Evolutionary conservation across 352 stramenopile species (phyloP).

Genomic region (Pythium utonaiense): DNA sequence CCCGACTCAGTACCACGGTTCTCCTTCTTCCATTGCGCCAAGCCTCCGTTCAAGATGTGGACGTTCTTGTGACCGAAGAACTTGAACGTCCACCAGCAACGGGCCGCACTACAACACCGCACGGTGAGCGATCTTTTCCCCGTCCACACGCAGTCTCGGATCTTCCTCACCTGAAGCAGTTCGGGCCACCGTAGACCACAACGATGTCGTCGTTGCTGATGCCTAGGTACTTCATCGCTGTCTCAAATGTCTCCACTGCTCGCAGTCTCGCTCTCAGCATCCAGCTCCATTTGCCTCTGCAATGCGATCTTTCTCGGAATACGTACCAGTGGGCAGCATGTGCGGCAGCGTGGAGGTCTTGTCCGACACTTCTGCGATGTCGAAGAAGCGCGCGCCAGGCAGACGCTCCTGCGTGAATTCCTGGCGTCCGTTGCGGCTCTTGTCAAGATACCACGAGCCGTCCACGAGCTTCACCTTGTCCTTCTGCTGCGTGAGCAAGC

Average conservation of each 20-base stretch:
- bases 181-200: conserved; percentile 76
- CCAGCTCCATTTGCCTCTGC: too few relatives aligned
- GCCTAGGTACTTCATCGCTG: conserved; percentile 58
- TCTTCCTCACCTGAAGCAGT: conserved; percentile 87
- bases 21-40: conserved; percentile 73
- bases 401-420: conserved; percentile 68
- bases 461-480: conserved; percentile 63
- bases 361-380: conserved; percentile 88
- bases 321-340: conserved; percentile 65
- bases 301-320: too few relatives aligned
- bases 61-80: conserved; percentile 87
- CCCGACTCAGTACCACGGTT: conserved; percentile 37
- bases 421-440: conserved; percentile 52
- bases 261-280: neutral
- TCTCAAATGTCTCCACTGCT: conserved; percentile 58
- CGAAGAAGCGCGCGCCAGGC: conserved; percentile 87
- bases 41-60: conserved; percentile 82
- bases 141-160: too few relatives aligned
- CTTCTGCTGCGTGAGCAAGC: conserved; percentile 25
- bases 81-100: conserved; percentile 90
- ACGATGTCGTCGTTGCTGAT: conserved; percentile 70
- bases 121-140: too few relatives aligned
- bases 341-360: conserved; percentile 70
- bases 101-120: conserved; percentile 44
- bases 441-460: conserved; percentile 81